Conservation (phyloP, 306 rosid genomes). For the Abrus pulchellus region DNA sequence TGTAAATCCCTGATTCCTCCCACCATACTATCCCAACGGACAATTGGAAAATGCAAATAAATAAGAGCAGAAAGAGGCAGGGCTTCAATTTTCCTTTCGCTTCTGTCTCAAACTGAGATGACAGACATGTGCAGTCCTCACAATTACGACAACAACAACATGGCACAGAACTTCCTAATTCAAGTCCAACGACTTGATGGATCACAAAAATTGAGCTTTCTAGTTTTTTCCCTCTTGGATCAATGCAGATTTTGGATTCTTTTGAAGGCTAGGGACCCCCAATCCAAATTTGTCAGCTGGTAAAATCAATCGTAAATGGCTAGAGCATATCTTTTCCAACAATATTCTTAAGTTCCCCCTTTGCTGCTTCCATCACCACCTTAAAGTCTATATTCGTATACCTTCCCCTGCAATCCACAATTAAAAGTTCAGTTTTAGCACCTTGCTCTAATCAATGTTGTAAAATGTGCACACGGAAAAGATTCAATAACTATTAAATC, state of each 20-base stretch:
- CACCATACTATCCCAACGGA: conserved; percentile 7
- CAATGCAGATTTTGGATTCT: conserved; percentile 24
- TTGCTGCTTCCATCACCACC: conserved; percentile 86
- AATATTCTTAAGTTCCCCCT: conserved; percentile 68
- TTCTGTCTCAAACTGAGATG: conserved; percentile 37
- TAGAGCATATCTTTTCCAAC: conserved; percentile 65
- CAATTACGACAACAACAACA: conserved; percentile 30
- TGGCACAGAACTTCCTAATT: conserved; percentile 24
- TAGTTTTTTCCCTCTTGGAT: background rate
- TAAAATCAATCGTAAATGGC: conserved; percentile 31
- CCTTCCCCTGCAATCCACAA: conserved; percentile 85
- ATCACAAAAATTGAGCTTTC: conserved; percentile 1
- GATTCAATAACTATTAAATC: background rate
- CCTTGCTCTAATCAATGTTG: conserved; percentile 19
- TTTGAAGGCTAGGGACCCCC: conserved; percentile 39
- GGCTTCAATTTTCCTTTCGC: conserved; percentile 37
- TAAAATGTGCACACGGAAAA: conserved; percentile 14
- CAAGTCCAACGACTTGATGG: background rate
- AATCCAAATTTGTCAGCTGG: conserved; percentile 39
- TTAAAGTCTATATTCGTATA: conserved; percentile 71
- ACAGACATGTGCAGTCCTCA: conserved; percentile 8
- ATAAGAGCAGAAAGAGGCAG: background rate
- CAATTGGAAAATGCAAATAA: conserved; percentile 35
- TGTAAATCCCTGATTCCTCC: conserved; percentile 18
- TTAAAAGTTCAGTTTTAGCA: conserved; percentile 48